Evolutionary conservation across 2,329 filamentous ascomycete genomes (phyloP).

Genomic region (Dissoconium aciculare): DNA sequence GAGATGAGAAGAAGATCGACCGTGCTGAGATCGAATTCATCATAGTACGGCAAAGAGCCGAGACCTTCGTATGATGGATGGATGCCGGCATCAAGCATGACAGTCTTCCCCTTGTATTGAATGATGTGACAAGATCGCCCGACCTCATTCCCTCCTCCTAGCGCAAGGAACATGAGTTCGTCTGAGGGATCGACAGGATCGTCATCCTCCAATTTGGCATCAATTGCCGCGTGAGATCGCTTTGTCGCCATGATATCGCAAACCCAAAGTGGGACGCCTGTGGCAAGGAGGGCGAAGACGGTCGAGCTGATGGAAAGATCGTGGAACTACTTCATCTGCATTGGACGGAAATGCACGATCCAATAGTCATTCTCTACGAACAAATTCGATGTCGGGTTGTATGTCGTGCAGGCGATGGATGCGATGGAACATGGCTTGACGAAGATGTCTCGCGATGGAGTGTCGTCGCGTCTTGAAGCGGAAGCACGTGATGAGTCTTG

Average conservation of each 20-base stretch:
- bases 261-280: too few relatives aligned
- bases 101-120: slow-evolving; percentile 97
- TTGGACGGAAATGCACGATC: too few relatives aligned
- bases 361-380: too few relatives aligned
- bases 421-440: too few relatives aligned
- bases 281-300: too few relatives aligned
- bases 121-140: slow-evolving; percentile 94
- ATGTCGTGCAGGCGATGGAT: too few relatives aligned
- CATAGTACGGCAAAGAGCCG: slow-evolving; percentile 87
- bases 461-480: too few relatives aligned
- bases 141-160: slow-evolving; percentile 94
- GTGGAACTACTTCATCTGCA: too few relatives aligned
- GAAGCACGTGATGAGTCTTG: too few relatives aligned
- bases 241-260: slow-evolving; percentile 91
- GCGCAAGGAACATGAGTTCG: slow-evolving; percentile 82
- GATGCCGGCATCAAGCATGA: slow-evolving; percentile 97
- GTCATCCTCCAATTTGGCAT: slow-evolving; percentile 51
- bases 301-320: too few relatives aligned
- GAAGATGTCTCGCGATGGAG: too few relatives aligned
- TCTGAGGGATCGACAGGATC: slow-evolving; percentile 87
- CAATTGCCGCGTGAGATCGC: slow-evolving; percentile 50
- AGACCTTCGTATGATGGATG: slow-evolving; percentile 93
- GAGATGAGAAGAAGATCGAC: slow-evolving; percentile 95
- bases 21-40: slow-evolving; percentile 94
- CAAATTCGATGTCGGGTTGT: too few relatives aligned